Conservation (phyloP, 305 asterid species). For the Rubia tinctorum region DNA sequence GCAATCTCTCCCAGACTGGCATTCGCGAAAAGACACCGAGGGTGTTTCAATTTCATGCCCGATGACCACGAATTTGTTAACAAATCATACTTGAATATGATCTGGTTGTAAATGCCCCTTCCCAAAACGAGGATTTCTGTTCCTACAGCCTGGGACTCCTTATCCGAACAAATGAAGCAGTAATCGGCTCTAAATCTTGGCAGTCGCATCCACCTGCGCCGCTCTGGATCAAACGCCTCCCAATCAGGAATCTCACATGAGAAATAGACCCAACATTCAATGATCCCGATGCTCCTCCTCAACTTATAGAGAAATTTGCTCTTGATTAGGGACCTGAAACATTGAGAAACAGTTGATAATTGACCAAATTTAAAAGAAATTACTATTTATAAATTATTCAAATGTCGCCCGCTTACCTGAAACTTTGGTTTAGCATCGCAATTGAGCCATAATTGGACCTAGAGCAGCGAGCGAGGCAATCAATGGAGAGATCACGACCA, state of each 20-base stretch:
- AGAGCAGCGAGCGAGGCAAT: conserved; percentile 58
- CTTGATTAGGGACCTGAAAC: conserved; percentile 54
- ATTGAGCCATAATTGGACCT: conserved; percentile 56
- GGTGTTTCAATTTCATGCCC: conserved; percentile 45
- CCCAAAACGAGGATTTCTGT: conserved; percentile 81
- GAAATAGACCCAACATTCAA: conserved; percentile 80
- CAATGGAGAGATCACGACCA: conserved; percentile 67
- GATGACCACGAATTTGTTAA: conserved; percentile 64
- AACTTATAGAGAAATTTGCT: conserved; percentile 52
- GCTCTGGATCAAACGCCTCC: conserved; percentile 75
- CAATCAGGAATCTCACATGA: conserved; percentile 63
- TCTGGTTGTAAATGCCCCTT: conserved; percentile 39
- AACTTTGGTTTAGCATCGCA: conserved; percentile 54
- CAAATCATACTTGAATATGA: conserved; percentile 59
- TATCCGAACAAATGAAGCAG: conserved; percentile 54
- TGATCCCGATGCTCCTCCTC: conserved; percentile 46
- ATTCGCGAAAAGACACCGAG: conserved; percentile 67
- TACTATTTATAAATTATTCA: not conserved
- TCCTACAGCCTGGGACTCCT: conserved; percentile 79
- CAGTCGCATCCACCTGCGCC: conserved; percentile 53
- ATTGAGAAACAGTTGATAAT: not conserved
- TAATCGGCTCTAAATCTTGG: conserved; percentile 57
- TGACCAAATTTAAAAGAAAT: no score
- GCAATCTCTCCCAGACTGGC: conserved; percentile 69
- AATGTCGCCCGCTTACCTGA: conserved; percentile 23